Conservation (phyloP, 805 yeast genomes). For the Myxozyma mucilagina region DNA sequence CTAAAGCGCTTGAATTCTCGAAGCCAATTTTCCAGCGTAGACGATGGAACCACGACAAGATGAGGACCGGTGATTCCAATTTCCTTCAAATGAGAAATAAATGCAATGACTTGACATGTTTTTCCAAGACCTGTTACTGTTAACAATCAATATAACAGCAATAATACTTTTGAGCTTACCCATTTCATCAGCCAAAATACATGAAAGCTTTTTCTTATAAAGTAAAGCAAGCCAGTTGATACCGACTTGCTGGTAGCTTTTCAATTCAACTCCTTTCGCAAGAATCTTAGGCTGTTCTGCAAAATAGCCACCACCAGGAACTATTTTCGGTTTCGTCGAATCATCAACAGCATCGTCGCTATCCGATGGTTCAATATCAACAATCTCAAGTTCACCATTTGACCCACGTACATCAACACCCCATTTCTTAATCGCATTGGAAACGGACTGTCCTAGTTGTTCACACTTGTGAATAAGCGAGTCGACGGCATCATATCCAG, state of each 20-base stretch:
- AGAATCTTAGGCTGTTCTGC: slow-evolving; percentile 70
- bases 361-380: slow-evolving; percentile 14
- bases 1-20: slow-evolving; percentile 90
- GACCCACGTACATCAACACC: slow-evolving; percentile 74
- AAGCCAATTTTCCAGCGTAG: slow-evolving; percentile 96
- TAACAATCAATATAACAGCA: not conserved
- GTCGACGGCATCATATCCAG: slow-evolving; percentile 93
- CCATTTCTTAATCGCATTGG: slow-evolving; percentile 77
- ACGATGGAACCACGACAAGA: slow-evolving; percentile 91
- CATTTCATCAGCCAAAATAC: slow-evolving; percentile 98
- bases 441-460: slow-evolving; percentile 67
- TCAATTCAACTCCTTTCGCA: slow-evolving; percentile 64
- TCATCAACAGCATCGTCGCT: slow-evolving; percentile 18
- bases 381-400: slow-evolving; percentile 63
- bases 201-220: slow-evolving; percentile 75
- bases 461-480: slow-evolving; percentile 84
- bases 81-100: slow-evolving; percentile 80
- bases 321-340: slow-evolving; percentile 12
- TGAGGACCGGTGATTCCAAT: slow-evolving; percentile 75
- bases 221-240: slow-evolving; percentile 86
- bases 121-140: slow-evolving; percentile 62
- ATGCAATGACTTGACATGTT: slow-evolving; percentile 93
- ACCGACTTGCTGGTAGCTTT: slow-evolving; percentile 95
- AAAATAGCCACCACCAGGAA: slow-evolving; percentile 44
- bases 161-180: slow-evolving; percentile 45